Evolutionary conservation across 495 filamentous ascomycete genomes (phyloP), one percentile per base, ranked within the genome.

Genomic region (Gamarada debralockiae): DNA sequence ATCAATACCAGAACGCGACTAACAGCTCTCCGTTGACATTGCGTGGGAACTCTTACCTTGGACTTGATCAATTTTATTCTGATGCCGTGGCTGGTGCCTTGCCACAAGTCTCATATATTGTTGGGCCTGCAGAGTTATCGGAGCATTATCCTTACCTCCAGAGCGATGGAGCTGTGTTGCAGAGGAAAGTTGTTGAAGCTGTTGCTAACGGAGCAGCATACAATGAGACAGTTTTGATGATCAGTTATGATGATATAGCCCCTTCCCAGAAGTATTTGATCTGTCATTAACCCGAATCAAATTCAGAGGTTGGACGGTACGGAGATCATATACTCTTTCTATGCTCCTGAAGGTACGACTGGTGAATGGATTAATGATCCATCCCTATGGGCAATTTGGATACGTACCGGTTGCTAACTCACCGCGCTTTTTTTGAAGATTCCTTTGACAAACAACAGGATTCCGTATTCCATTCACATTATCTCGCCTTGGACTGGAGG

Each of bases 391-490:
- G 9, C 17, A 61, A 8, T 72, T 73, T 41, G 75, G 75, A 4
- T 63, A 79, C 34, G 63, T 75, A 15, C 77, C 69, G 48, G 64
- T 69, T 17, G 78, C 76, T n/a, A n/a, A n/a, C n/a, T n/a, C n/a
- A n/a, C n/a, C n/a, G n/a, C n/a, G n/a, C n/a, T n/a, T n/a, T n/a
- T n/a, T n/a, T n/a, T n/a, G n/a, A n/a, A n/a, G n/a, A n/a, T n/a
- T n/a, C n/a, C n/a, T n/a, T n/a, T n/a, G n/a, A n/a, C n/a, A n/a
- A n/a, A n/a, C n/a, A 4, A 76, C 78, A 31, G 73, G 73, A 2
- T 72, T 79, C 60, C 72, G 78, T n/a, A 67, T 79, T 9, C 78
- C 78, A 0, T 78, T 79, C 74, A 75, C 60, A 78, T 81, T 61
- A 62, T 81, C 51, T 77, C 73, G 0, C 78, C 78, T 0, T 81